Percentiles rank a stretch among this genome's conserved stretches.
Evolutionary conservation across 2,329 filamentous ascomycete genomes (phyloP).

Genomic region (Ceratocystiopsis brevicomis): DNA sequence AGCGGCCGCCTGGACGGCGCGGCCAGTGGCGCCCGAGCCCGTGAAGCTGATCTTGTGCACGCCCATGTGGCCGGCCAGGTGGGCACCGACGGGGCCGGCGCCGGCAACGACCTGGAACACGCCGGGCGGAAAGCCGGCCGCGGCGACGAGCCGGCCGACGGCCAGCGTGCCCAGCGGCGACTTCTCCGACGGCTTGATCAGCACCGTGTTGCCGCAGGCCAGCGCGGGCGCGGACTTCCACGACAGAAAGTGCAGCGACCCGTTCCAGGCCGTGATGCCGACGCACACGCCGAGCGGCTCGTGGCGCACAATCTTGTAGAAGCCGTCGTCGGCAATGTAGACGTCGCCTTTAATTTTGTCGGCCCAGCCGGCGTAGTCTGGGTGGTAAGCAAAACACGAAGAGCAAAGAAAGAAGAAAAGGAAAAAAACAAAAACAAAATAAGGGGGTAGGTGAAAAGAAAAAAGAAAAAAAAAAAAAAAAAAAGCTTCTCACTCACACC

Average conservation of each 20-base stretch:
- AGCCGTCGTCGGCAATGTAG: conserved; percentile 25
- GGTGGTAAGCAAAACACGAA: background rate
- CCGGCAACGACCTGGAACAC: conserved; percentile 23
- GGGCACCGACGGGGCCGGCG: conserved; percentile 13
- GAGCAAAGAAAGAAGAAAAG: no score
- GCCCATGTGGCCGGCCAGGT: conserved; percentile 4
- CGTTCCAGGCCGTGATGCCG: conserved; percentile 20
- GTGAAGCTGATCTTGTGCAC: conserved; percentile 50
- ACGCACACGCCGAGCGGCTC: conserved; percentile 14
- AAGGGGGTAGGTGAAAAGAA: no score
- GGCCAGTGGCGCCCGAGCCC: conserved; percentile 43
- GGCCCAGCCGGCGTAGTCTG: conserved; percentile 16
- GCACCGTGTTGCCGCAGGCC: conserved; percentile 19
- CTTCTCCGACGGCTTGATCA: background rate
- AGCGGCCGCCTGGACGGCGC: conserved; percentile 43
- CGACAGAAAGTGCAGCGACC: conserved; percentile 15
- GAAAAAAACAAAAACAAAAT: no score
- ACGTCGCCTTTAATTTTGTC: conserved; percentile 19
- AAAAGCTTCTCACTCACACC: conserved; percentile 14
- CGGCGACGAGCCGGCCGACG: conserved; percentile 17
- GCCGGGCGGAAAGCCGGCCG: conserved; percentile 24
- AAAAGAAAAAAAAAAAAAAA: no score
- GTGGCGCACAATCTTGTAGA: conserved; percentile 19
- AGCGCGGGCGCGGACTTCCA: conserved; percentile 22
- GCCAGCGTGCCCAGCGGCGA: conserved; percentile 16